phyloP scores from a whole-genome alignment of 257 asterid genomes.

The Gentiana straminea region DNA sequence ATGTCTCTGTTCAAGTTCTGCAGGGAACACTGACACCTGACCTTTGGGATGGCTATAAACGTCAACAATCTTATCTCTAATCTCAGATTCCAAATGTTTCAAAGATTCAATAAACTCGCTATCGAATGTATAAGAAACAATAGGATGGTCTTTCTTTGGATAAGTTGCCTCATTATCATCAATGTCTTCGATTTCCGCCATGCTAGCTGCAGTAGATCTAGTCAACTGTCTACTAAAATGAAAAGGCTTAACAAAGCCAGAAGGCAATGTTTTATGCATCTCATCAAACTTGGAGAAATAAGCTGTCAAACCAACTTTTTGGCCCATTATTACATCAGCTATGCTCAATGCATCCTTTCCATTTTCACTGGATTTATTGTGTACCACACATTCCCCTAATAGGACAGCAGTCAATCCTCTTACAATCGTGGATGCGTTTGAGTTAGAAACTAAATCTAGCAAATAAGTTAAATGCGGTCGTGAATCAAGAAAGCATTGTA shows the following conservation, averaged over 20 bases:
- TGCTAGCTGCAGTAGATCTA: conserved; percentile 75
- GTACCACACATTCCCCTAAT: conserved; percentile 63
- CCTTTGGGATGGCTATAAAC: conserved; percentile 72
- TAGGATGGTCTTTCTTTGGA: conserved; percentile 56
- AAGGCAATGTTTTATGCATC: conserved; percentile 58
- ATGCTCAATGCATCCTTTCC: conserved; percentile 53
- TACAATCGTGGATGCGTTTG: conserved; percentile 43
- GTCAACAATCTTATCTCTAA: conserved; percentile 63
- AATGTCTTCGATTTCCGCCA: conserved; percentile 74
- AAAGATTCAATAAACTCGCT: conserved; percentile 58
- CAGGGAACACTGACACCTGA: conserved; percentile 83
- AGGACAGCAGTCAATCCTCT: conserved; percentile 78
- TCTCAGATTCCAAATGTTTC: conserved; percentile 49
- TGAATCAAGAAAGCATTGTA: conserved; percentile 73
- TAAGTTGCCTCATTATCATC: conserved; percentile 49
- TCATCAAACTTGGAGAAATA: conserved; percentile 70
- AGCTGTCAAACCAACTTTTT: conserved; percentile 69
- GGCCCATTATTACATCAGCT: conserved; percentile 63
- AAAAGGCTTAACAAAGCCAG: conserved; percentile 56
- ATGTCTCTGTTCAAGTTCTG: conserved; percentile 58
- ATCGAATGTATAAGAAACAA: conserved; percentile 61
- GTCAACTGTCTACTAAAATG: conserved; percentile 53
- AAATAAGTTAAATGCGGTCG: conserved; percentile 81
- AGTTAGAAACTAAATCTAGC: conserved; percentile 62
- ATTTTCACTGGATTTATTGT: conserved; percentile 41